phyloP scores from a whole-genome alignment of 2,329 filamentous ascomycete species.

The Alternaria postmessia region DNA sequence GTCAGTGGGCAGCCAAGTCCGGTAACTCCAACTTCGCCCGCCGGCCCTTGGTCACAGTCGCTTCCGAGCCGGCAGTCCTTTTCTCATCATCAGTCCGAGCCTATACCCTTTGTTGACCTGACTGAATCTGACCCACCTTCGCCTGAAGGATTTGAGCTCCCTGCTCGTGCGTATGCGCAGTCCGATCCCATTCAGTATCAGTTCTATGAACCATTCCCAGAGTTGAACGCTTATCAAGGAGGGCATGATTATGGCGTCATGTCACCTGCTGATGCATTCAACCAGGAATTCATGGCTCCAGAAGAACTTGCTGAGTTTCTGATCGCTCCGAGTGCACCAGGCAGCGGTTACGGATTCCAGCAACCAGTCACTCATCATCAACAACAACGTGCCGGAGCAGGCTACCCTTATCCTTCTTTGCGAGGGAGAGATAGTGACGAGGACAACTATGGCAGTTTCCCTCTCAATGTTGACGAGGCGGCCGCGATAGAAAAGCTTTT shows the following conservation, averaged over 20 bases:
- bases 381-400: background rate
- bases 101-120: constrained; percentile 22
- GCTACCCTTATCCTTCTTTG: background rate
- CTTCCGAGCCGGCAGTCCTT: constrained; percentile 12
- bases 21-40: constrained; percentile 31
- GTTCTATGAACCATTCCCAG: constrained; percentile 15
- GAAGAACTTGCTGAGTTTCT: constrained; percentile 44
- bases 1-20: constrained; percentile 35
- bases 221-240: constrained; percentile 13
- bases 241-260: constrained; percentile 9
- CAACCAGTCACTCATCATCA: background rate
- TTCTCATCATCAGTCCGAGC: background rate
- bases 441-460: constrained; percentile 25
- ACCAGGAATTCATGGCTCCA: constrained; percentile 34
- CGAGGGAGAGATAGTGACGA: constrained; percentile 18
- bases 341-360: constrained; percentile 25
- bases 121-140: constrained; percentile 35
- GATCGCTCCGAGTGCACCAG: constrained; percentile 22
- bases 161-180: background rate
- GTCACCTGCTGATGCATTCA: constrained; percentile 25
- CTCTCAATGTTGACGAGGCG: constrained; percentile 23
- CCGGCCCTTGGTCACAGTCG: constrained; percentile 9
- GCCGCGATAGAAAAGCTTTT: constrained; percentile 43
- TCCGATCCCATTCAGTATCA: background rate
- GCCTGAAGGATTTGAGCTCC: constrained; percentile 4